Evolutionary conservation across 108 stramenopile species (phyloP).

Genomic region (Cyclotella sp.): DNA sequence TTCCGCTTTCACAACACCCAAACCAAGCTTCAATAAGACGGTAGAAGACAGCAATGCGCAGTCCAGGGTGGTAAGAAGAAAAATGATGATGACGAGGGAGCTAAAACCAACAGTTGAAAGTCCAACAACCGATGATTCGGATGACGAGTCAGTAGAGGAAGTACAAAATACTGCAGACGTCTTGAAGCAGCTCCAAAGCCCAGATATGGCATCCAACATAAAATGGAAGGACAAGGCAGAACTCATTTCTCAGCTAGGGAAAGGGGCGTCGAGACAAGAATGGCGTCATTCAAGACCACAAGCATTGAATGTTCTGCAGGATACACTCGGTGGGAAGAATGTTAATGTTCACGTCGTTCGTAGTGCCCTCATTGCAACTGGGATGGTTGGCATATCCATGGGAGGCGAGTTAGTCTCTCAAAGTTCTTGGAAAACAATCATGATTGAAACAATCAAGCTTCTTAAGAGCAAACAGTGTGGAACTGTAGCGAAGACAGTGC

Average conservation of each 20-base stretch:
- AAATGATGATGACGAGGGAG: constrained; percentile 1
- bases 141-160: constrained; percentile 47
- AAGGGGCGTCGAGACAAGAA: constrained; percentile 47
- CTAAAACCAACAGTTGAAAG: constrained; percentile 7
- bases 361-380: constrained; percentile 56
- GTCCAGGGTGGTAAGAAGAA: constrained; percentile 7
- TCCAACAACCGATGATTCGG: constrained; percentile 33
- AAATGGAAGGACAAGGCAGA: constrained; percentile 74
- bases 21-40: constrained; percentile 12
- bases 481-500: constrained; percentile 53
- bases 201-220: constrained; percentile 39
- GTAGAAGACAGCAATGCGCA: neutral
- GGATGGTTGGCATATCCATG: constrained; percentile 62
- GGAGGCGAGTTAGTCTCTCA: constrained; percentile 50
- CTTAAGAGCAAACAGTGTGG: constrained; percentile 63
- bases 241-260: constrained; percentile 57
- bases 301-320: constrained; percentile 56
- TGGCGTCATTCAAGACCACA: constrained; percentile 24
- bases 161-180: constrained; percentile 42
- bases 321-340: constrained; percentile 60
- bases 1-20: constrained; percentile 14
- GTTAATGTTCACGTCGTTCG: constrained; percentile 64
- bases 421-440: constrained; percentile 58
- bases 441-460: constrained; percentile 62
- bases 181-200: constrained; percentile 58